phyloP scores from a whole-genome alignment of 2,329 filamentous ascomycete species.

The Hymenoscyphus linearis region DNA sequence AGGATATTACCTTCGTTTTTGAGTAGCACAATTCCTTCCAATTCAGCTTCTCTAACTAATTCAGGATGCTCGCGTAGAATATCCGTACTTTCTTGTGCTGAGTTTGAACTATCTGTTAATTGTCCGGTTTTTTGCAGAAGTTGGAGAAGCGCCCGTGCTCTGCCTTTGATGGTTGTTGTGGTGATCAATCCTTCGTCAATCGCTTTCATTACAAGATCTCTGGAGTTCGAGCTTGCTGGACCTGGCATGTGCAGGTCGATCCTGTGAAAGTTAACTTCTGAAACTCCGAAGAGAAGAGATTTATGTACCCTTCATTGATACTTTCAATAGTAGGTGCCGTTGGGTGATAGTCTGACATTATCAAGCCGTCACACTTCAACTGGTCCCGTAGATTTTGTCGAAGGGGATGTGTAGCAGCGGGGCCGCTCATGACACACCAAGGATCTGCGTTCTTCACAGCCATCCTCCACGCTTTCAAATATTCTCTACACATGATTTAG shows the following conservation, averaged over 20 bases:
- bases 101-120: neutral
- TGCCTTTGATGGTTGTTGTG: slow-evolving; percentile 6
- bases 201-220: slow-evolving; percentile 5
- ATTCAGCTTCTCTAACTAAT: slow-evolving; percentile 49
- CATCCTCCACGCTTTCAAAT: slow-evolving; percentile 31
- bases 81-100: slow-evolving; percentile 10
- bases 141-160: slow-evolving; percentile 10
- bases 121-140: slow-evolving; percentile 10
- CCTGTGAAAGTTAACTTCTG: slow-evolving; percentile 13
- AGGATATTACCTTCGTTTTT: slow-evolving; percentile 53
- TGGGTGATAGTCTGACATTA: slow-evolving; percentile 32
- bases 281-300: neutral
- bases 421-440: slow-evolving; percentile 31
- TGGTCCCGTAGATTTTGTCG: slow-evolving; percentile 28
- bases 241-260: slow-evolving; percentile 37
- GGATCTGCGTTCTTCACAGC: slow-evolving; percentile 28
- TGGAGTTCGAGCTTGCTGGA: slow-evolving; percentile 28
- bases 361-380: slow-evolving; percentile 29
- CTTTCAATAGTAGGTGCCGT: slow-evolving; percentile 27
- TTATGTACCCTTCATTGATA: slow-evolving; percentile 25
- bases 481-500: slow-evolving; percentile 23
- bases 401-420: slow-evolving; percentile 23
- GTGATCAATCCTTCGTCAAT: slow-evolving; percentile 5
- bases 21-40: slow-evolving; percentile 56
- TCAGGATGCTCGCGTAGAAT: slow-evolving; percentile 24